Evolutionary conservation across 2,329 filamentous ascomycete species (phyloP), one percentile per base, ranked within the genome.

Genomic region (Trichophyton rubrum): DNA sequence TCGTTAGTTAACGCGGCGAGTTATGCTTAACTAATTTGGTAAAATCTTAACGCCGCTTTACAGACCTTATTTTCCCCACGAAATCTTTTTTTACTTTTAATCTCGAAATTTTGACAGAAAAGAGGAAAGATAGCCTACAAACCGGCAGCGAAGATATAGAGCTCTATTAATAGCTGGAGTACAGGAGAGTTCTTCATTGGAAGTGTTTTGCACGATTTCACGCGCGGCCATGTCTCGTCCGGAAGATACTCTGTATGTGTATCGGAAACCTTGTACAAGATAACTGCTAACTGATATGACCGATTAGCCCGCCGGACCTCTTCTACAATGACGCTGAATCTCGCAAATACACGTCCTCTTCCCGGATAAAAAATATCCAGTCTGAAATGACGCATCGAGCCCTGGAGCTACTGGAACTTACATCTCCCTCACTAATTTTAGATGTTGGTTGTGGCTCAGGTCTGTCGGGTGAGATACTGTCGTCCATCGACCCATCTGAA

Each of bases 291-390:
- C 33, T 53, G 45, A 9, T n/a, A 41, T 40, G 27, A 17, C 45
- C 13, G 22, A 56, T 30, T 73, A 95, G 90, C 72, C 89, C 91
- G 58, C 92, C 93, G 66, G 93, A 99, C 77, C 87, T 97, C 71
- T 95, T 95, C 80, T 99, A 99, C 82, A 87, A 96, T 79, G 92
- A 97, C 77, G 80, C 81, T 74, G 92, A 96, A 80, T 92, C 93
- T 35, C 87, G 89, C 72, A 97, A 97, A 80, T 99, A 99, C 79
- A 97, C 93, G 7, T 96, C 92, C 3, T 92, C 86, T 65, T 96
- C 90, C 3, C 90, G 93, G 65, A 97, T 99, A 71, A 89, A 93
- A 70, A 90, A 89, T 68, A 96, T 99, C 68, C 93, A 99, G 75
- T 88, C 91, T 0, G 83, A 85, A 64, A 99, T 99, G 93, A 96